Evolutionary conservation across 768 basidiomycete genomes (phyloP).

Genomic region (Phylloporus arenicola): DNA sequence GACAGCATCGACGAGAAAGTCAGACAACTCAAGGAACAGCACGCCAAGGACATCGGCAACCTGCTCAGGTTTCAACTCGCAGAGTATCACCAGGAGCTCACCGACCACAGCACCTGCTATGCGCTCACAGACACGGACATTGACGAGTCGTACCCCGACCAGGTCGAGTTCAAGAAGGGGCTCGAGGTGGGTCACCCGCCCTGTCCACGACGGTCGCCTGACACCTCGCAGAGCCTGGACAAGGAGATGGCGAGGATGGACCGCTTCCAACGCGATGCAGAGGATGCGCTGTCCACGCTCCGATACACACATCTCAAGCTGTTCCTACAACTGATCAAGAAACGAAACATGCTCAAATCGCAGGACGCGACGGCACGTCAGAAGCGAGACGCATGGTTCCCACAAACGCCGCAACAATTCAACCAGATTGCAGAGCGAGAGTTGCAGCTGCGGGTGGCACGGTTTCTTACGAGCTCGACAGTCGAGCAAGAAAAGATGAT

Average conservation of each 20-base stretch:
- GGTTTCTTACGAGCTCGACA: constrained; percentile 34
- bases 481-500: constrained; percentile 42
- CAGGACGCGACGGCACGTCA: constrained; percentile 21
- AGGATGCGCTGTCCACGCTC: constrained; percentile 26
- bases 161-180: constrained; percentile 23
- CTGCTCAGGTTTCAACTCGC: constrained; percentile 27
- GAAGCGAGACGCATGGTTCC: constrained; percentile 30
- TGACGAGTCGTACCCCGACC: constrained; percentile 20
- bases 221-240: constrained; percentile 17
- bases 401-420: constrained; percentile 25
- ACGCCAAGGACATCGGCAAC: constrained; percentile 27
- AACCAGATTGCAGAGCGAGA: constrained; percentile 34
- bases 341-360: constrained; percentile 7
- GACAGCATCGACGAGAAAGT: constrained; percentile 27
- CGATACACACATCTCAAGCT: constrained; percentile 30
- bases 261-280: constrained; percentile 20
- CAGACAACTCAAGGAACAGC: constrained; percentile 24
- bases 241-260: constrained; percentile 12
- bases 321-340: constrained; percentile 13
- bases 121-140: constrained; percentile 28
- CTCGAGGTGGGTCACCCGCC: constrained; percentile 15
- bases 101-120: constrained; percentile 22
- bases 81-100: constrained; percentile 31
- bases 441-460: constrained; percentile 44
- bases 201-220: background rate